Base-by-base conservation (phyloP, 2,329 filamentous ascomycete species). In the Pseudogymnoascus sp. region DNA sequence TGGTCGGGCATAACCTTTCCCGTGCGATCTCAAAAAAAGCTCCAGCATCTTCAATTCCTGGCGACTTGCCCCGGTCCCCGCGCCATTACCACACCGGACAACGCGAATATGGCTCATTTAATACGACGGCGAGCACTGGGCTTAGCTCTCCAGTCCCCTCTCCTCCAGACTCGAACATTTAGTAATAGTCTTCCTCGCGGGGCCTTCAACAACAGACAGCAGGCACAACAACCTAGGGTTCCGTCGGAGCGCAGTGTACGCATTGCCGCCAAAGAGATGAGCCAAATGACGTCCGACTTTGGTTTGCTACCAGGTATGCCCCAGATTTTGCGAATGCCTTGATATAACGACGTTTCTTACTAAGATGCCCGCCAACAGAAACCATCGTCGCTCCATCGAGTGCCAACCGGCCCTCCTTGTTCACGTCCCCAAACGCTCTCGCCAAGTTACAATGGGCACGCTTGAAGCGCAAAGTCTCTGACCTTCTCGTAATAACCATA, bases 301-400 rank as follows among this genome's bases (percentile, higher is more conserved):
- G 64, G 63, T 11, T 37, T 70, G 13, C 59, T 69, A 8, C 63
- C 59, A 59, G 65, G 64, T 68, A 64, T 21, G 37, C 44, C 11
- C 60, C 19, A 13, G 14, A 26, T 37, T 61, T 24, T 61, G 24
- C 33, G 59, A 33, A 19, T 33, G 50, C 10, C 50, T 31, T 11
- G 19, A 33, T 61, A 61, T 61, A 31, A 6, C 69, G 6, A 69
- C 67, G 14, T 16, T 70, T 14, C 61, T 72, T 37, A 67, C 65
- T 62, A 66, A 67, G 66, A 67, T 59, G 56, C 61, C 59, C 14
- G 1, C 31, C 14, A 59, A 40, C 61, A 77, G 75, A 67, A 29
- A 76, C 75, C 26, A 74, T 76, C 60, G 67, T 77, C 19, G 71
- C 69, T 50, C 74, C 74, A 13, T 72, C 70, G 6, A 68, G 70